Percentiles rank a stretch among this genome's conserved stretches.
Evolutionary conservation across 2,329 filamentous ascomycete genomes (phyloP).

Genomic region (Cercospora sp.): DNA sequence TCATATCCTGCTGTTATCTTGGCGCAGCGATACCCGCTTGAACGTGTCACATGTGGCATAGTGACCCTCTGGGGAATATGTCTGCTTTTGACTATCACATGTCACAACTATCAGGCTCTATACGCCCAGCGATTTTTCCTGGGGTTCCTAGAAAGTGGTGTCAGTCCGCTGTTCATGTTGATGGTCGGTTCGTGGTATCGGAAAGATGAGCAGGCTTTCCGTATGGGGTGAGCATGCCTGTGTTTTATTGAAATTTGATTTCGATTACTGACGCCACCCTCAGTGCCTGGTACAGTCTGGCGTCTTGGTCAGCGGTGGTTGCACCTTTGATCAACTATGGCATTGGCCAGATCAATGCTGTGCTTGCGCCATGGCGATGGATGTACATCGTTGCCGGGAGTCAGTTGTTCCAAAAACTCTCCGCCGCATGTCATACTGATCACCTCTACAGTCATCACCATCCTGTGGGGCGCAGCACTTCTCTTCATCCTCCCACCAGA

Average conservation of each 20-base stretch:
- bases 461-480: conserved; percentile 44
- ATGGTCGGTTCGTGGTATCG: conserved; percentile 44
- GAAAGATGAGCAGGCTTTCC: conserved; percentile 34
- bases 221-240: conserved; percentile 22
- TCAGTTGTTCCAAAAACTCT: neutral
- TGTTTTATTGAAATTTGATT: neutral
- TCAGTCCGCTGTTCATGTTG: conserved; percentile 59
- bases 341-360: conserved; percentile 47
- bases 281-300: conserved; percentile 40
- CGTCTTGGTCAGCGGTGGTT: conserved; percentile 49
- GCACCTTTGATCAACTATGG: conserved; percentile 53
- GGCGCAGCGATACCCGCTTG: conserved; percentile 43
- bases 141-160: conserved; percentile 57
- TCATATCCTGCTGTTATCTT: conserved; percentile 48
- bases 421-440: neutral
- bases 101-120: neutral
- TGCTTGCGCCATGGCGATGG: conserved; percentile 42
- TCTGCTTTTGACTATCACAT: neutral
- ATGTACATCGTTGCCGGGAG: conserved; percentile 11
- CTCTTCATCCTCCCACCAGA: conserved; percentile 45
- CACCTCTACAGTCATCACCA: conserved; percentile 38
- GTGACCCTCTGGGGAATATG: neutral
- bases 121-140: neutral
- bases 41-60: neutral
- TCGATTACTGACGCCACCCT: neutral